phyloP scores from a whole-genome alignment of 352 stramenopile genomes.

The Blastocystis sp. region DNA sequence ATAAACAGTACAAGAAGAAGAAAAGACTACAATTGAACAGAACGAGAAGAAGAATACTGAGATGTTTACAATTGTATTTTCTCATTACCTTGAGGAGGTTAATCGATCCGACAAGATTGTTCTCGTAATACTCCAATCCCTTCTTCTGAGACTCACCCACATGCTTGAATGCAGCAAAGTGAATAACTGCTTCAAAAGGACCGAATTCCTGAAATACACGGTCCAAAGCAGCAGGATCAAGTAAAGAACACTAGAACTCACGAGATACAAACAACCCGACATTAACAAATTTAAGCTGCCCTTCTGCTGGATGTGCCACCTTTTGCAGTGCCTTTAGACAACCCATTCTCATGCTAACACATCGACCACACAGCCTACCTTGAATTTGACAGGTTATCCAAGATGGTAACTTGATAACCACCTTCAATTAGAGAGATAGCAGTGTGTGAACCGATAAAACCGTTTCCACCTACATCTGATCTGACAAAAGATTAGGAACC shows the following conservation, averaged over 20 bases:
- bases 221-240: constrained; percentile 73
- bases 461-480: constrained; percentile 74
- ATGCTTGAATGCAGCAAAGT: constrained; percentile 84
- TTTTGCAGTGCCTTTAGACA: constrained; percentile 75
- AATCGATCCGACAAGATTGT: constrained; percentile 79
- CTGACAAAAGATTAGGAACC: constrained; percentile 72
- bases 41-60: background rate
- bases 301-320: constrained; percentile 71
- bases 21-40: constrained; percentile 75
- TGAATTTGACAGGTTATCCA: constrained; percentile 83
- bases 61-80: constrained; percentile 73
- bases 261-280: background rate
- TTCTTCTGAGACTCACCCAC: constrained; percentile 78
- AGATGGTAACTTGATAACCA: constrained; percentile 79
- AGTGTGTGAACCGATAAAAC: constrained; percentile 85
- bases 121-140: constrained; percentile 79
- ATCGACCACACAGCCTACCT: background rate
- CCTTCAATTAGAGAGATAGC: constrained; percentile 78
- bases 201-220: constrained; percentile 76
- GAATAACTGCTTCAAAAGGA: constrained; percentile 77
- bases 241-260: constrained; percentile 70
- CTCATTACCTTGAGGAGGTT: constrained; percentile 76
- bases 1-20: constrained; percentile 80
- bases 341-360: constrained; percentile 71
- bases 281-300: constrained; percentile 64